Evolutionary conservation across 164 flowering plant genomes (phyloP), one percentile per base, ranked within the genome.

Genomic region (Euptelea pleiosperma): DNA sequence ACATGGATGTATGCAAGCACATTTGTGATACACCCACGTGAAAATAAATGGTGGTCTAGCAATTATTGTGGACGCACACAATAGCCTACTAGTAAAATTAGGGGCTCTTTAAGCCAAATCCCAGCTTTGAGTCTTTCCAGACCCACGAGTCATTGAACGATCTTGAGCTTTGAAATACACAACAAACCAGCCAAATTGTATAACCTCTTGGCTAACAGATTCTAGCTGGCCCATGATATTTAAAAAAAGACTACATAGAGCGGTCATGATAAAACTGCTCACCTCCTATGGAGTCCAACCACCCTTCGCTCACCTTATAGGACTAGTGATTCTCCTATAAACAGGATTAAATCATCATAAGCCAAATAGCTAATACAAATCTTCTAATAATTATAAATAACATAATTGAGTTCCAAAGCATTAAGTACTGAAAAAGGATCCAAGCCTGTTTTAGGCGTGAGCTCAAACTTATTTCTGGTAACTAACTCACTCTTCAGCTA

Each of bases 221-320:
- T 30, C 35, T 34, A 24, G 42, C 40, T 35, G 24, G 45, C 9
- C 49, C 18, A n/a, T 61, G 12, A 52, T 11, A 28, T n/a, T n/a
- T n/a, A 14, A 22, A 19, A 1, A 28, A 47, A 1, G 2, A 14
- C 29, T 10, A 57, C 6, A 46, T 35, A 25, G 4, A 8, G 2
- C 15, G 3, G 12, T 10, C 12, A 40, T 25, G 14, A 47, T n/a
- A 51, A 74, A 62, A 66, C 35, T 19, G 31, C 69, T 70, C 41
- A 89, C 98, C 91, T 92, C 98, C 74, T 79, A 74, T 3, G 81
- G 89, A 28, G 96, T 89, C 98, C 98, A 92, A 52, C 98, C 96
- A 33, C 98, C 98, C 71, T 92, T 92, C 30, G 96, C 93, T 71
- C 95, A 75, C 65, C 98, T 79, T 52, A 92, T 87, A 39, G 98